Conservation (phyloP, 129 eudicot species). For the Escallonia herrerae region DNA sequence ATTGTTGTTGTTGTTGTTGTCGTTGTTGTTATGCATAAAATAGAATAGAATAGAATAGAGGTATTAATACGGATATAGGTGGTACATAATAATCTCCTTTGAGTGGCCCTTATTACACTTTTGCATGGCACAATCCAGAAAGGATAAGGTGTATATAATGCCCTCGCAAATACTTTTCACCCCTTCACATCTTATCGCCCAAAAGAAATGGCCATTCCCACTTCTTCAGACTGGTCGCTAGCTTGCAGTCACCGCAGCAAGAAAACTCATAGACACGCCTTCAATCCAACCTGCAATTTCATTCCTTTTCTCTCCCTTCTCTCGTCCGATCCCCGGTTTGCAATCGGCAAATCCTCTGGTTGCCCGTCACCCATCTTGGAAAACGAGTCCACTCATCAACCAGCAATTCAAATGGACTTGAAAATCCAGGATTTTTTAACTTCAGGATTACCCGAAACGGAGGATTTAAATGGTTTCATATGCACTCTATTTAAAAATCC, state of each 20-base stretch:
- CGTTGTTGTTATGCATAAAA: too few relatives aligned
- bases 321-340: constrained; percentile 25
- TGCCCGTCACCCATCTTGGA: constrained; percentile 44
- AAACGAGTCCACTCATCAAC: constrained; percentile 24
- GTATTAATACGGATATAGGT: too few relatives aligned
- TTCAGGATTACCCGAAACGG: constrained; percentile 20
- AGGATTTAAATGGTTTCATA: constrained; percentile 43
- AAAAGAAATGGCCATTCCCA: constrained; percentile 46
- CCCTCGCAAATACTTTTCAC: constrained; percentile 16
- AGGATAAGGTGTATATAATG: constrained; percentile 47
- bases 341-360: constrained; percentile 29
- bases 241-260: constrained; percentile 30
- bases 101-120: too few relatives aligned
- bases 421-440: constrained; percentile 30
- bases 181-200: constrained; percentile 37
- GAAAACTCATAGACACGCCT: constrained; percentile 18
- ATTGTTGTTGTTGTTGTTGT: too few relatives aligned
- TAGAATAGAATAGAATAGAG: too few relatives aligned
- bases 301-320: constrained; percentile 27
- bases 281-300: constrained; percentile 23
- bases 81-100: too few relatives aligned
- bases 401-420: constrained; percentile 25
- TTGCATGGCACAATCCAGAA: neutral
- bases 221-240: constrained; percentile 46
- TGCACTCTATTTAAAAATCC: constrained; percentile 38